Evolutionary conservation across 2,329 filamentous ascomycete species (phyloP).

Genomic region (Cyphellophora europaea): DNA sequence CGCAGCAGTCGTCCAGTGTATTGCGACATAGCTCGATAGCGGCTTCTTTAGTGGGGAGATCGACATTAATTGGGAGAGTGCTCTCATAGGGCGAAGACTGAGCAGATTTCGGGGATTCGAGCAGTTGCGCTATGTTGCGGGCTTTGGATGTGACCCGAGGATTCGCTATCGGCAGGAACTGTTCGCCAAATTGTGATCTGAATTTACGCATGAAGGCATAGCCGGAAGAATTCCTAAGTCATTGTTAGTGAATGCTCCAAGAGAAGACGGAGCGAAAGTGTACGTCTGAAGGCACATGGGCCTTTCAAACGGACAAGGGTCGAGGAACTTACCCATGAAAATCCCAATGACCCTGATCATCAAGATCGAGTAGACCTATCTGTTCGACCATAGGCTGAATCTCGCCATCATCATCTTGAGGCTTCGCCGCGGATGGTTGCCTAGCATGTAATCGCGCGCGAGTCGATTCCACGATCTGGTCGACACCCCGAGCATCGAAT

Average conservation of each 20-base stretch:
- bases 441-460: constrained; percentile 1
- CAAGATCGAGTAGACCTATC: constrained; percentile 81
- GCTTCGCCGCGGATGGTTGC: constrained; percentile 21
- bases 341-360: constrained; percentile 86
- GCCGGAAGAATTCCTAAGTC: constrained; percentile 86
- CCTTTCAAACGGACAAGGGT: too few species aligned
- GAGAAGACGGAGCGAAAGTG: too few species aligned
- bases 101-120: constrained; percentile 61
- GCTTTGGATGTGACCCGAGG: constrained; percentile 32
- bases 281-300: too few species aligned
- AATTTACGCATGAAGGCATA: constrained; percentile 79
- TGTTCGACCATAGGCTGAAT: constrained; percentile 92
- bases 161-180: constrained; percentile 54
- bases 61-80: constrained; percentile 40
- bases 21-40: constrained; percentile 49
- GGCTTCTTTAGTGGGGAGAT: constrained; percentile 58
- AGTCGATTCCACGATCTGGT: constrained; percentile 46
- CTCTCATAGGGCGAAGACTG: constrained; percentile 53
- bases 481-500: constrained; percentile 67
- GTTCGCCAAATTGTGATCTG: constrained; percentile 74
- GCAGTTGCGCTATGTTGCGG: constrained; percentile 45
- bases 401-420: constrained; percentile 58
- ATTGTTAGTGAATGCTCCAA: too few species aligned
- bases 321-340: constrained; percentile 94
- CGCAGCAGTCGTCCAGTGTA: constrained; percentile 53